These are phyloP conservation scores for Nitzschia sp. DNA, from an alignment of 108 stramenopile species.

Conservation along the genomic window DNA sequence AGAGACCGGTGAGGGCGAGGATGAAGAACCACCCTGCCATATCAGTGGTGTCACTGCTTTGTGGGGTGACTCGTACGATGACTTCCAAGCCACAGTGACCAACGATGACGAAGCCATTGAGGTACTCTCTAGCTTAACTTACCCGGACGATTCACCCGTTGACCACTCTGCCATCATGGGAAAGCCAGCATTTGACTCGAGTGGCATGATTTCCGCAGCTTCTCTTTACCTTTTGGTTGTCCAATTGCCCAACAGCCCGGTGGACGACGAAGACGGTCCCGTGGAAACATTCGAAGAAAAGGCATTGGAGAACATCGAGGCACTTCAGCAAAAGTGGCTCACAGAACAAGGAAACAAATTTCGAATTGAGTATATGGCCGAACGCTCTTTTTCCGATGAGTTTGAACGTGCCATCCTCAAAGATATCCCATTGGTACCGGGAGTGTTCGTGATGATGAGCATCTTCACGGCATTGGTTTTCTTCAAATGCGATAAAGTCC, in stretches of 20 bases:
- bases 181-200: neutral
- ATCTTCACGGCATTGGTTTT: conserved; percentile 17
- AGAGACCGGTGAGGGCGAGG: too few species aligned
- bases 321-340: neutral
- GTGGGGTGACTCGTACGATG: too few species aligned
- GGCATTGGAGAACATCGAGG: neutral
- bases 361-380: conserved; percentile 11
- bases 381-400: conserved; percentile 14
- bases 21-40: too few species aligned
- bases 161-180: conserved; percentile 3
- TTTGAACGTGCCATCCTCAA: conserved; percentile 18
- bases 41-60: too few species aligned
- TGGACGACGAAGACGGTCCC: neutral
- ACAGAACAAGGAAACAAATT: neutral
- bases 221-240: neutral
- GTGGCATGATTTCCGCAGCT: neutral
- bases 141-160: conserved; percentile 8
- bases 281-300: conserved; percentile 1
- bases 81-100: too few species aligned
- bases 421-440: conserved; percentile 26
- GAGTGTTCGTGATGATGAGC: conserved; percentile 16
- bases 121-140: neutral
- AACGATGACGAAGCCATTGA: too few species aligned
- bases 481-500: conserved; percentile 6
- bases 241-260: conserved; percentile 4